Base-by-base conservation (phyloP, 2,329 filamentous ascomycete genomes). In the Aspergillus sp. region DNA sequence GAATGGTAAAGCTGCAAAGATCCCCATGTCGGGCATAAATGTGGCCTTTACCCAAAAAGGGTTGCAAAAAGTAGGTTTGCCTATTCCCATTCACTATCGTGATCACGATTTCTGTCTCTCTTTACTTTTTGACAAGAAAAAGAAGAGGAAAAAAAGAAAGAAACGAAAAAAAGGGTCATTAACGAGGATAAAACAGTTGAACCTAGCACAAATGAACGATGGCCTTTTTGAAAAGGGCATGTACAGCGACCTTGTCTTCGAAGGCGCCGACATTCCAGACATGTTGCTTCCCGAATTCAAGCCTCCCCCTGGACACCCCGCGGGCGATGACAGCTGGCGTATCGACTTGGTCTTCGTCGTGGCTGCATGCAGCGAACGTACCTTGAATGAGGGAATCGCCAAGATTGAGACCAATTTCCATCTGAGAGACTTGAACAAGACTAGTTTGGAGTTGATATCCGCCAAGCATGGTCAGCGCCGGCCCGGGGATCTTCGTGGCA, bases 251-350 rank as follows among this genome's bases (percentile, higher is more conserved):
- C 40, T 43, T n/a, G 40, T 15, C 40, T 17, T 31, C 56, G 19
- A 64, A 62, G 51, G 60, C 62, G 14, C n/a, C 9, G 40, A 43
- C 37, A 41, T 31, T 14, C 49, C 62, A 12, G 27, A 56, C 12
- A 23, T 23, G 3, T 23, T 64, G 53, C 41, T 44, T 47, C 58
- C 62, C 3, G 55, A 65, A n/a, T 65, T 60, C 49, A 52, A 52
- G 39, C 57, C 63, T 21, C 63, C 63, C 4, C 49, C 23, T 9
- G 58, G 44, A 4, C 46, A 62, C 25, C n/a, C 25, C 25, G 25
- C 25, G 52, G 19, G 12, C 31, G 0, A 39, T 51, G 19, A 48
- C 55, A 15, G 39, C 19, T 40, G 58, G 43, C 53, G 57, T 55
- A 14, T 43, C 25, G 25, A 27, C 25, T 27, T 27, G 25, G 25